Evolutionary conservation across 1,139 yeast genomes (phyloP).

Genomic region (Magnusiomyces fungicola): DNA sequence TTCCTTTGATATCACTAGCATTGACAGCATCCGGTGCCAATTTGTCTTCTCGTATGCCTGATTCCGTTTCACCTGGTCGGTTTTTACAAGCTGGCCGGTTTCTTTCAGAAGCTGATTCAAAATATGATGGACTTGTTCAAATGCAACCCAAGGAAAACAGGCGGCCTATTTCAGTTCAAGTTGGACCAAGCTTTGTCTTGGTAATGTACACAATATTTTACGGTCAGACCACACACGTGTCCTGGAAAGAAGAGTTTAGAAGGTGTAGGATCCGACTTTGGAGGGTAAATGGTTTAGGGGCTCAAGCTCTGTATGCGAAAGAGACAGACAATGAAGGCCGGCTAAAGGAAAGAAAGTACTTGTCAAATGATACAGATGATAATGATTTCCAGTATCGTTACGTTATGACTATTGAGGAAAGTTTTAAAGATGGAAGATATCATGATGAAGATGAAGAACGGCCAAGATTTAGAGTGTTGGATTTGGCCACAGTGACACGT

Average conservation of each 20-base stretch:
- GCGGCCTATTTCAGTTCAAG: slow-evolving; percentile 25
- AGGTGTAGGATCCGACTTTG: slow-evolving; percentile 43
- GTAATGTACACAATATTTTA: slow-evolving; percentile 61
- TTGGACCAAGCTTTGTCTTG: slow-evolving; percentile 58
- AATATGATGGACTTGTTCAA: neutral
- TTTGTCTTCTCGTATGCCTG: slow-evolving; percentile 45
- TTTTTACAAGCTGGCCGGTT: slow-evolving; percentile 56
- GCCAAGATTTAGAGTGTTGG: slow-evolving; percentile 30
- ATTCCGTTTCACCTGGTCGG: slow-evolving; percentile 56
- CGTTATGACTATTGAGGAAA: slow-evolving; percentile 46
- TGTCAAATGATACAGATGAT: slow-evolving; percentile 5
- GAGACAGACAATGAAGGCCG: slow-evolving; percentile 7
- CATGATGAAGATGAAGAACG: slow-evolving; percentile 50
- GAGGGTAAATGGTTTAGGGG: slow-evolving; percentile 25
- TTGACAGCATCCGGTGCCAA: slow-evolving; percentile 66
- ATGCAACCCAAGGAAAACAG: slow-evolving; percentile 9
- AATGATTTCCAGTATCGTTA: slow-evolving; percentile 35
- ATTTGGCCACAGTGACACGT: slow-evolving; percentile 42
- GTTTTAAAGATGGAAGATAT: slow-evolving; percentile 65
- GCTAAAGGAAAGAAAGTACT: neutral
- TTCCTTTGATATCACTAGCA: slow-evolving; percentile 63
- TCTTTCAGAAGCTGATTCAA: slow-evolving; percentile 38
- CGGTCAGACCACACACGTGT: slow-evolving; percentile 40
- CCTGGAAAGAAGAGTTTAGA: slow-evolving; percentile 73
- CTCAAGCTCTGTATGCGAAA: slow-evolving; percentile 2